Evolutionary conservation across 371 early-diverging fungal species (phyloP), one percentile per base, ranked within the genome.

Genomic region (Mucor velutinosus): DNA sequence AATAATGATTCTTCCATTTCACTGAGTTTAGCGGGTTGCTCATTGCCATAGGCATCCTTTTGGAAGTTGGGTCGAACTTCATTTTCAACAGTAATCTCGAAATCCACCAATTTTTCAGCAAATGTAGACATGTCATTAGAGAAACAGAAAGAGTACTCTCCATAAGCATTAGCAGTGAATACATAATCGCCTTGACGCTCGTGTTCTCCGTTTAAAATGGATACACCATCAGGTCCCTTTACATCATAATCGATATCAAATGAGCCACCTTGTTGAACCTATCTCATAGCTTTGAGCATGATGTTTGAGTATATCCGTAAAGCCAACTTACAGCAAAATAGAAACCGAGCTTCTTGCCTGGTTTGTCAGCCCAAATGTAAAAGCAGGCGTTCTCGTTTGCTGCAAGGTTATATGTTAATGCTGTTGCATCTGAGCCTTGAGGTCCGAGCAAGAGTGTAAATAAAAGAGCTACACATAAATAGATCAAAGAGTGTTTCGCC

Each of bases 101-200:
- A 94, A 74, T 95, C 96, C 39, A 97, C 83, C 23, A 90, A 75
- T 75, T 97, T 97, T 64, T 94, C 93, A 32, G 92, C 90, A 80
- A 92, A 94, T 14, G 94, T 92, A 35, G 95, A 90, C 87, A 92
- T 90, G 43, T 85, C 84, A 76, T 97, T 97, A 67, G 88, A 89
- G 86, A 97, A 97, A 85, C 97, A 96, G 84, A 95, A 94, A 14
- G 92, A 78, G 78, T 94, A 93, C 75, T 97, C 98, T 61, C 98
- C 98, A 15, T 83, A 82, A 32, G 85, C 73, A 33, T 87, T 87
- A 5, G 93, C 93, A 2, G 93, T 87, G 76, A 97, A 93, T 32
- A 95, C 93, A 79, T 81, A 94, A 84, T 97, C 97, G 60, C 92
- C 95, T 76, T 96, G 95, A 58, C 92, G 91, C 77, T 95, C 94